Conservation (phyloP, 1,284 basidiomycete genomes). For the Apiotrichum gracile region DNA sequence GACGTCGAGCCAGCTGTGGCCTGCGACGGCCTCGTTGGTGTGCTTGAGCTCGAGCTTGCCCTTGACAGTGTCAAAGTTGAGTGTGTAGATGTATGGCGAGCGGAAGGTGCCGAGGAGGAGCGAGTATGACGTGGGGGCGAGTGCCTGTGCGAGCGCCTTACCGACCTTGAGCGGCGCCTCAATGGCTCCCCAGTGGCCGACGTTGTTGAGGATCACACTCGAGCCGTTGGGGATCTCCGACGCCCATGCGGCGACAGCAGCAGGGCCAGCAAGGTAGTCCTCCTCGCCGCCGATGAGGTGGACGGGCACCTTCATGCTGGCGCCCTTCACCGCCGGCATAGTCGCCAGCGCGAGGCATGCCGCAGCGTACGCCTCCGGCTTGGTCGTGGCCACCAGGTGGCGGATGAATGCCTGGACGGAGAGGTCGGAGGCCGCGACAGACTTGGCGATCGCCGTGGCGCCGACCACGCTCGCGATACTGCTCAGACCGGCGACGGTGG, state of each 20-base stretch:
- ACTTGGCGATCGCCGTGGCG: conserved; percentile 20
- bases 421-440: conserved; percentile 11
- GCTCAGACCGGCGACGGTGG: conserved; percentile 15
- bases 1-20: conserved; percentile 39
- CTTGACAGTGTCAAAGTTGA: conserved; percentile 22
- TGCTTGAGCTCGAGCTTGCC: conserved; percentile 16
- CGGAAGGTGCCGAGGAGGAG: conserved; percentile 40
- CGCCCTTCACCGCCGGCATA: conserved; percentile 14
- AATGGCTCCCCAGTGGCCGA: conserved; percentile 32
- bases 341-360: conserved; percentile 23
- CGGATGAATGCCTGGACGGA: conserved; percentile 23
- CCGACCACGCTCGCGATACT: conserved; percentile 23
- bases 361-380: conserved; percentile 22
- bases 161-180: conserved; percentile 22
- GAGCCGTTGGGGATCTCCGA: conserved; percentile 17
- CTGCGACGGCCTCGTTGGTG: conserved; percentile 22
- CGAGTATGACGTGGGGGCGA: conserved; percentile 11
- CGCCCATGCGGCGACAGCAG: conserved; percentile 16
- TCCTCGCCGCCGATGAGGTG: conserved; percentile 26
- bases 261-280: conserved; percentile 27
- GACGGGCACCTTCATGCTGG: conserved; percentile 13
- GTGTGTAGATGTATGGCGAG: conserved; percentile 26
- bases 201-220: conserved; percentile 15
- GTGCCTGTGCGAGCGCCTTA: conserved; percentile 3
- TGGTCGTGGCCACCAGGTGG: conserved; percentile 24